These are phyloP conservation scores for Grigorovia yakushimaensis DNA, from an alignment of 805 yeast species.

Conservation along the genomic window DNA sequence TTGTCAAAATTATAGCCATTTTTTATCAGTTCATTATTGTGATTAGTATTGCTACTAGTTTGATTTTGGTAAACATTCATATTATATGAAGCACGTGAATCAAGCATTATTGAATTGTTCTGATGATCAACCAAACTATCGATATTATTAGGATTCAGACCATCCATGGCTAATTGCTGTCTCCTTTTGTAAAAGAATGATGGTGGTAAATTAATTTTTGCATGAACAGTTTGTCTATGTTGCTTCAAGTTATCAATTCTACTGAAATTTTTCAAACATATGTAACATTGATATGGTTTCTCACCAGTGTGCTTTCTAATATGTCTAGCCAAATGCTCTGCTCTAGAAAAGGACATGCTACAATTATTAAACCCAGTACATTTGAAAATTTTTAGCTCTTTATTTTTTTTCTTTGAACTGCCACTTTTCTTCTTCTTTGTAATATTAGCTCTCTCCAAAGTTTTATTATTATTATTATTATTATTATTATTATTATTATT, in stretches of 20 bases:
- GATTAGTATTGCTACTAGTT: not conserved
- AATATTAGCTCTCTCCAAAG: too few relatives aligned
- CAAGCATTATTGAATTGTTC: not conserved
- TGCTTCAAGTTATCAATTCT: constrained; percentile 83
- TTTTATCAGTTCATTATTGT: not conserved
- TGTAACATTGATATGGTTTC: constrained; percentile 81
- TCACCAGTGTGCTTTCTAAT: constrained; percentile 92
- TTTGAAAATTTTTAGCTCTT: constrained; percentile 47
- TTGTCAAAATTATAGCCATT: not conserved
- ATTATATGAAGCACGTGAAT: not conserved
- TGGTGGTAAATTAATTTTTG: constrained; percentile 16
- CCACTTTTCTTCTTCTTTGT: not conserved
- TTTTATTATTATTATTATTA: too few relatives aligned
- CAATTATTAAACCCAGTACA: constrained; percentile 84
- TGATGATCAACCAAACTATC: not conserved
- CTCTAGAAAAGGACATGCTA: constrained; percentile 78
- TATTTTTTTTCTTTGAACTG: not conserved
- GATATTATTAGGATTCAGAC: not conserved
- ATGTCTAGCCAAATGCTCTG: constrained; percentile 89
- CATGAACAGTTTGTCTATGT: constrained; percentile 80
- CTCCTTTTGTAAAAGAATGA: constrained; percentile 2
- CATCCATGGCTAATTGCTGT: not conserved
- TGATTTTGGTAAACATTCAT: too few relatives aligned
- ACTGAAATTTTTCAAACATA: constrained; percentile 68
- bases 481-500: too few relatives aligned